These are phyloP conservation scores for Cadophora sp. DNA, from an alignment of 2,329 filamentous ascomycete genomes.

Conservation along the genomic window DNA sequence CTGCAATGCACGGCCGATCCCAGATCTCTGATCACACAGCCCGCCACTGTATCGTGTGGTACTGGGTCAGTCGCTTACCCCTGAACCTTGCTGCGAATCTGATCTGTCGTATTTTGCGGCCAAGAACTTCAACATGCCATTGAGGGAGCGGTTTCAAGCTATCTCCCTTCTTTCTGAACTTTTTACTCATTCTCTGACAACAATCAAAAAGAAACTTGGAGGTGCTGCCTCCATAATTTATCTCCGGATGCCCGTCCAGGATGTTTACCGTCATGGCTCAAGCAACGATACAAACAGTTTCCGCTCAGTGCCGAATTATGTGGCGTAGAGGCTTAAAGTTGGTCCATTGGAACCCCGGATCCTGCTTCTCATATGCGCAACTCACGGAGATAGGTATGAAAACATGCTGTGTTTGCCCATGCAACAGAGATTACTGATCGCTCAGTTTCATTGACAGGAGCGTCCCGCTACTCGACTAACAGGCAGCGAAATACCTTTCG, in stretches of 20 bases:
- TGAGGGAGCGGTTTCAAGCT: not conserved
- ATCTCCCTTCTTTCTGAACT: not conserved
- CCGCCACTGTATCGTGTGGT: not conserved
- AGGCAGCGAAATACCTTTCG: not conserved
- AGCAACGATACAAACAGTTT: not conserved
- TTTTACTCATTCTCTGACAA: not conserved
- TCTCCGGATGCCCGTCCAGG: not conserved
- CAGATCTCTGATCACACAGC: slow-evolving; percentile 4
- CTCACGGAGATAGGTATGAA: not conserved
- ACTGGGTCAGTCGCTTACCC: not conserved
- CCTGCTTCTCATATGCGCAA: no score
- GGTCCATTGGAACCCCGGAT: not conserved
- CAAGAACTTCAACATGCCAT: not conserved
- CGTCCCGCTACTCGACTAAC: not conserved
- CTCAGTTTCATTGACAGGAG: not conserved
- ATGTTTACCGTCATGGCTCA: not conserved
- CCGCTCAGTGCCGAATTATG: not conserved
- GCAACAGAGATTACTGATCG: not conserved
- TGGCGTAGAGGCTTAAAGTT: not conserved
- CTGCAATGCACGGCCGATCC: slow-evolving; percentile 7
- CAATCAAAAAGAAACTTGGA: not conserved
- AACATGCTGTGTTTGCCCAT: not conserved
- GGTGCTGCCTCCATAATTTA: not conserved
- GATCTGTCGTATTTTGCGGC: not conserved
- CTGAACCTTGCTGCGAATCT: slow-evolving; percentile 2